phyloP scores from a whole-genome alignment of 441 rosid species.

The Erysimum cheiri region DNA sequence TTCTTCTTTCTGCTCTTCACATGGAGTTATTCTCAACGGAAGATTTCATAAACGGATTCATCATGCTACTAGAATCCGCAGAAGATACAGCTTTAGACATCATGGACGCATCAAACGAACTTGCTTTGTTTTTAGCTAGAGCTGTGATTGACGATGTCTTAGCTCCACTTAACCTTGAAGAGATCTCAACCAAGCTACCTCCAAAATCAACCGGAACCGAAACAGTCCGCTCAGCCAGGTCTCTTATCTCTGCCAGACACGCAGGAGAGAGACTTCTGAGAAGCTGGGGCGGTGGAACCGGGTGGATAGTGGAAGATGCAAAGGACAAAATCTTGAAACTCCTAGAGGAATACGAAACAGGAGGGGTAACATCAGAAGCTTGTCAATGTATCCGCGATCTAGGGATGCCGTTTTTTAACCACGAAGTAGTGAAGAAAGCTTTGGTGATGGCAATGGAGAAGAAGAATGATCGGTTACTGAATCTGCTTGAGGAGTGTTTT shows the following conservation, averaged over 20 bases:
- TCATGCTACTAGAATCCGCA: conserved; percentile 93
- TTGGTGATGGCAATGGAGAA: conserved; percentile 99
- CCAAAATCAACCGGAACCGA: conserved; percentile 83
- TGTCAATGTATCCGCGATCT: conserved; percentile 98
- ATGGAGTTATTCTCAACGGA: conserved; percentile 93
- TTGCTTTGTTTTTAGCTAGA: conserved; percentile 90
- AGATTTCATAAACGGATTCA: conserved; percentile 89
- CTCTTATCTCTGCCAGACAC: conserved; percentile 89
- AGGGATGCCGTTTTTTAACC: conserved; percentile 97
- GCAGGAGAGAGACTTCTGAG: conserved; percentile 97
- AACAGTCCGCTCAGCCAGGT: conserved; percentile 78
- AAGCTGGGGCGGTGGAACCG: conserved; percentile 99
- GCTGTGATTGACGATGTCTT: conserved; percentile 96
- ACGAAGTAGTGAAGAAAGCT: conserved; percentile 99
- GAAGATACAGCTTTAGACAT: conserved; percentile 98
- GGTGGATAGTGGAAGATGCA: conserved; percentile 99
- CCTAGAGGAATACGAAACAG: conserved; percentile 88
- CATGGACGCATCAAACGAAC: conserved; percentile 96
- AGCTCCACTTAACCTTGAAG: conserved; percentile 91
- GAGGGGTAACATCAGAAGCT: conserved; percentile 93
- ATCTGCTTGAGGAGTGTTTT: conserved; percentile 84
- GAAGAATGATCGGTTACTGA: conserved; percentile 87
- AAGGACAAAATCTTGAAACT: conserved; percentile 95
- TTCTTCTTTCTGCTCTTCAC: conserved; percentile 92
- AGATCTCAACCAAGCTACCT: conserved; percentile 72